A percentile compares a stretch with the other conserved stretches of the same genome.
Evolutionary conservation across 192 early-diverging fungal species (phyloP).

Genomic region (Phycomyces blakesleeanus): DNA sequence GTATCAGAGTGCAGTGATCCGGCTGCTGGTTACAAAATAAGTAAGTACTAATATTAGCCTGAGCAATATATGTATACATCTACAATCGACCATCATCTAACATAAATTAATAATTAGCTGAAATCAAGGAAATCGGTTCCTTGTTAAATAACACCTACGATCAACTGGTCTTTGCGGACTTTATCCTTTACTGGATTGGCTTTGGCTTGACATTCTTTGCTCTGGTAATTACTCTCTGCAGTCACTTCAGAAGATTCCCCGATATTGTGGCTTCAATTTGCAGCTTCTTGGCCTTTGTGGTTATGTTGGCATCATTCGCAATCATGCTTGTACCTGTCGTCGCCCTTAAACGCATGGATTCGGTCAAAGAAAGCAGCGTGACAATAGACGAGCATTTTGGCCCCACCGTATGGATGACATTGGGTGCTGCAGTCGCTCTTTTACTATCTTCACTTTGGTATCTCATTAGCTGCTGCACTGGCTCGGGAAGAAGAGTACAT

Average conservation of each 20-base stretch:
- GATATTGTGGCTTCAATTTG: slow-evolving; percentile 19
- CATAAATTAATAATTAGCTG: background rate
- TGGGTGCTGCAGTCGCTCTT: slow-evolving; percentile 17
- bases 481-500: slow-evolving; percentile 2
- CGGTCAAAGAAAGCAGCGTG: background rate
- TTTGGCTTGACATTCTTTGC: slow-evolving; percentile 24
- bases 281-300: slow-evolving; percentile 13
- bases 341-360: slow-evolving; percentile 7
- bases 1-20: slow-evolving; percentile 1
- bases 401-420: slow-evolving; percentile 21
- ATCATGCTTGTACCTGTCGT: slow-evolving; percentile 18
- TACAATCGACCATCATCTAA: no score
- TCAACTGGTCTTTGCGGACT: slow-evolving; percentile 16
- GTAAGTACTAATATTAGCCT: background rate
- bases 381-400: slow-evolving; percentile 5
- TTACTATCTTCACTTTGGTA: slow-evolving; percentile 24
- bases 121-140: background rate
- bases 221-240: slow-evolving; percentile 13
- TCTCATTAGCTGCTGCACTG: slow-evolving; percentile 21
- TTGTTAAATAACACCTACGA: background rate
- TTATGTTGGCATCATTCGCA: slow-evolving; percentile 17
- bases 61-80: no score
- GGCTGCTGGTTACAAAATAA: background rate
- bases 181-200: slow-evolving; percentile 27
- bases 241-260: slow-evolving; percentile 16